phyloP scores from a whole-genome alignment of 495 filamentous ascomycete genomes.

The Lasiosphaeriaceae sp. region DNA sequence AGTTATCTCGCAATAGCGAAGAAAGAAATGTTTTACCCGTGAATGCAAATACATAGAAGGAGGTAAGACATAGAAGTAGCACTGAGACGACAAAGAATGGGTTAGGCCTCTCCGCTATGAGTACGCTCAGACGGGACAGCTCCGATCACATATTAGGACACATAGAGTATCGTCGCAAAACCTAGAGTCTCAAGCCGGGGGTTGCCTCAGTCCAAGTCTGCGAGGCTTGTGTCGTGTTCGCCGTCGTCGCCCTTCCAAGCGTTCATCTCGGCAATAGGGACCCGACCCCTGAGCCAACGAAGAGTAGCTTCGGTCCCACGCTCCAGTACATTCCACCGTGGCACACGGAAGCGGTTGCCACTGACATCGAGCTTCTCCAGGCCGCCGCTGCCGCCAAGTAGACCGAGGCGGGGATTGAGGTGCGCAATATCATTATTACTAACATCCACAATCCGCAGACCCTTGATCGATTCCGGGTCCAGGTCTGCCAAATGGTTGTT shows the following conservation, averaged over 20 bases:
- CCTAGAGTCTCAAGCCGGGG: not conserved
- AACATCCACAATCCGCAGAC: constrained; percentile 71
- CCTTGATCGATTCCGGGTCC: constrained; percentile 67
- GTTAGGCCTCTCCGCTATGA: not conserved
- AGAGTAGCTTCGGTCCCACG: constrained; percentile 86
- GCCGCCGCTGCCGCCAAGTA: constrained; percentile 54
- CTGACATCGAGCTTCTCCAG: constrained; percentile 59
- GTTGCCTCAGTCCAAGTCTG: constrained; percentile 30
- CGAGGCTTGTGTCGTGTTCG: constrained; percentile 18
- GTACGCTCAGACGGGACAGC: no score
- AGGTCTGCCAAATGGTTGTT: constrained; percentile 75
- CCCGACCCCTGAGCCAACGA: constrained; percentile 73
- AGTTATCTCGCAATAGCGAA: not conserved
- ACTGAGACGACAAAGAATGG: no score
- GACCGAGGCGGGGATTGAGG: constrained; percentile 73
- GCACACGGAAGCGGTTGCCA: constrained; percentile 81
- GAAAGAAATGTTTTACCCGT: not conserved
- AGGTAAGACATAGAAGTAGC: not conserved
- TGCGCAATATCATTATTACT: constrained; percentile 76
- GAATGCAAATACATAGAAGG: not conserved
- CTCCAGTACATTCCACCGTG: constrained; percentile 79
- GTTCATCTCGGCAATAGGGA: constrained; percentile 62
- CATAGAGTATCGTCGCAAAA: not conserved
- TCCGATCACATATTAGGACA: no score
- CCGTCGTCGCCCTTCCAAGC: constrained; percentile 41